Evolutionary conservation across 805 yeast genomes (phyloP).

Genomic region (Grigorovia yakushimaensis): DNA sequence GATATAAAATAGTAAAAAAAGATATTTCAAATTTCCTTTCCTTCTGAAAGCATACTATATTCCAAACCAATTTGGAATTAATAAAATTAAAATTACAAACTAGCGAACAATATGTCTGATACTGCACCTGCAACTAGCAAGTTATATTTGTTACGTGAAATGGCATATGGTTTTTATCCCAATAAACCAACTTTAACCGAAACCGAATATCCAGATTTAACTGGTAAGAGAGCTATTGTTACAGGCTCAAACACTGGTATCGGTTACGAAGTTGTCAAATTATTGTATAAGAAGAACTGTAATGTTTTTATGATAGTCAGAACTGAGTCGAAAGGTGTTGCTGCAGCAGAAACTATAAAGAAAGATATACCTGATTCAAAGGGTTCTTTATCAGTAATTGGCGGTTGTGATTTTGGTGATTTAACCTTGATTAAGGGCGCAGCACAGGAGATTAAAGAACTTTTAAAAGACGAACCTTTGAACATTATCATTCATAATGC

Average conservation of each 20-base stretch:
- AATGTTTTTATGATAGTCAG: constrained; percentile 28
- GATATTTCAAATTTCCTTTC: too few relatives aligned
- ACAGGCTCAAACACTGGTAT: constrained; percentile 36
- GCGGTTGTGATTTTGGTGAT: constrained; percentile 32
- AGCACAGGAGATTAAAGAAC: constrained; percentile 14
- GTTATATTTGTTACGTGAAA: constrained; percentile 7
- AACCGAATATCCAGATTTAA: constrained; percentile 30
- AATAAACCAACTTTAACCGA: constrained; percentile 23
- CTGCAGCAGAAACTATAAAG: constrained; percentile 23
- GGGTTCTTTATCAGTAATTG: constrained; percentile 18
- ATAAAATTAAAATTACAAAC: too few relatives aligned
- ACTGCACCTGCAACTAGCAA: constrained; percentile 18
- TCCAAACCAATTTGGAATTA: too few relatives aligned
- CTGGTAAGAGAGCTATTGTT: constrained; percentile 31
- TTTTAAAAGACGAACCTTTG: constrained; percentile 15
- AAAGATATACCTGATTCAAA: constrained; percentile 20
- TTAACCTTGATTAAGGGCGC: constrained; percentile 28
- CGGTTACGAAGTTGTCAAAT: constrained; percentile 21
- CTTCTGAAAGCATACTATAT: too few relatives aligned
- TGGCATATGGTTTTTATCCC: constrained; percentile 19
- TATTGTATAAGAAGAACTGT: constrained; percentile 28
- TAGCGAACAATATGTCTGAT: too few relatives aligned
- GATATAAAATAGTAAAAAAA: too few relatives aligned
- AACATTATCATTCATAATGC: constrained; percentile 31
- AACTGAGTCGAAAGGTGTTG: constrained; percentile 26